phyloP scores from a whole-genome alignment of 176 grass and related monocot species.

The Ensete glaucum region DNA sequence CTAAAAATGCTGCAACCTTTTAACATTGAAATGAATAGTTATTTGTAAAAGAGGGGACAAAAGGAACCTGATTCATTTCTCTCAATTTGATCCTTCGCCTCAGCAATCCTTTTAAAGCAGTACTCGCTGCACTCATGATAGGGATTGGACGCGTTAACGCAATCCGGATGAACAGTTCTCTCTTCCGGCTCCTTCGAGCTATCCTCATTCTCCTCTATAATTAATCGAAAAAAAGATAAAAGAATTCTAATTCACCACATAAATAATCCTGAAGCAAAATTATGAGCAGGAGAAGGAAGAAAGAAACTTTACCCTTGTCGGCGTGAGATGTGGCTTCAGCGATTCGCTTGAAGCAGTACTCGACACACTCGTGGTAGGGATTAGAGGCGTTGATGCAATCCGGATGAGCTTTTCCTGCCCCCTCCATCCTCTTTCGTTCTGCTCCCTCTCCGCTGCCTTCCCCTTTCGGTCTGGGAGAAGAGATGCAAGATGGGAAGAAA shows the following conservation, averaged over 20 bases:
- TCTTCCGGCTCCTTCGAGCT: slow-evolving; percentile 5
- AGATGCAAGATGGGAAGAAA: too few relatives aligned
- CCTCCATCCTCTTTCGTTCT: not conserved
- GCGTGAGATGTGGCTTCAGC: slow-evolving; percentile 34
- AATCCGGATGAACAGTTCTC: slow-evolving; percentile 15
- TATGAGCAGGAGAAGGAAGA: not conserved
- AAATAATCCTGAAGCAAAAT: not conserved
- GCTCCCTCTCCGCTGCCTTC: too few relatives aligned
- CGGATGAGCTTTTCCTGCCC: slow-evolving; percentile 25
- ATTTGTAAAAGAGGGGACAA: not conserved
- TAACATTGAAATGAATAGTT: not conserved
- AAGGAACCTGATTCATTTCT: slow-evolving; percentile 27
- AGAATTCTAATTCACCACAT: too few relatives aligned
- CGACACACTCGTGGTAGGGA: slow-evolving; percentile 53
- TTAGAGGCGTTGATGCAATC: slow-evolving; percentile 68
- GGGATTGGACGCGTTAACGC: slow-evolving; percentile 16
- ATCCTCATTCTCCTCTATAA: not conserved
- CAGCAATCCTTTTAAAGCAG: slow-evolving; percentile 15
- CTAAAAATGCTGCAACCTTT: not conserved
- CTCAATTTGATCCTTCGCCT: slow-evolving; percentile 1
- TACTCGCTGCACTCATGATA: slow-evolving; percentile 11
- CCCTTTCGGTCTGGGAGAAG: not conserved
- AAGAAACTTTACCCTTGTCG: slow-evolving; percentile 4
- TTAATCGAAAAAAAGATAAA: not conserved
- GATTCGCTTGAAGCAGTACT: slow-evolving; percentile 56